A percentile compares a stretch with the other conserved stretches of the same genome.
Conservation (phyloP, 441 rosid genomes). For the Breynia disticha region DNA sequence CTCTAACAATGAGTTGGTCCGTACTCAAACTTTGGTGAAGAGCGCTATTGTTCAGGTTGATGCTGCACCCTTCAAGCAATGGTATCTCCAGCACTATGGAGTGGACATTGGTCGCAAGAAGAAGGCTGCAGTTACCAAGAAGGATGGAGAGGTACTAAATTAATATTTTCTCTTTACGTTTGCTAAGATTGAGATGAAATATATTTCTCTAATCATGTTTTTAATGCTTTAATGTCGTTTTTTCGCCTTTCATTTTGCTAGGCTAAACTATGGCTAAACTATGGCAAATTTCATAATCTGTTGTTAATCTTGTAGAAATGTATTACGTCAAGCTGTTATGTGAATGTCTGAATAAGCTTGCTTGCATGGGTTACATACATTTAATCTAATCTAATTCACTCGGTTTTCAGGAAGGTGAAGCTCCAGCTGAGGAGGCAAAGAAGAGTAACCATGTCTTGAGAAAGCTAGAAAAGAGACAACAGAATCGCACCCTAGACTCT, state of each 20-base stretch:
- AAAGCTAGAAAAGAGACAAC: conserved; percentile 33
- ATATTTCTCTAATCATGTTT: too few relatives aligned
- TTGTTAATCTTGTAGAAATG: too few relatives aligned
- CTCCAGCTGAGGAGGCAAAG: conserved; percentile 32
- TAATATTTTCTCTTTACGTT: too few relatives aligned
- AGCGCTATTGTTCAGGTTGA: conserved; percentile 42
- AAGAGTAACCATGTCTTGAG: conserved; percentile 36
- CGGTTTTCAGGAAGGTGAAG: conserved; percentile 28
- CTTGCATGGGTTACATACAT: too few relatives aligned
- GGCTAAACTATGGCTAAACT: too few relatives aligned
- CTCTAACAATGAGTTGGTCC: conserved; percentile 45
- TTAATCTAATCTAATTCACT: background rate
- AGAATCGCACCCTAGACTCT: conserved; percentile 30
- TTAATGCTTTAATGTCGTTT: too few relatives aligned
- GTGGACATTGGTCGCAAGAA: conserved; percentile 48
- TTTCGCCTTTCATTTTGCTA: too few relatives aligned
- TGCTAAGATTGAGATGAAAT: too few relatives aligned
- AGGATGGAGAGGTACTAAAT: conserved; percentile 35
- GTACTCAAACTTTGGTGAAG: conserved; percentile 45
- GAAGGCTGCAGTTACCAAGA: conserved; percentile 31
- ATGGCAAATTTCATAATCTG: background rate
- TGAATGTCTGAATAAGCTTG: too few relatives aligned
- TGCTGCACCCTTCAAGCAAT: conserved; percentile 50
- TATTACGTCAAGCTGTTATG: too few relatives aligned
- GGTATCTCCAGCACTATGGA: conserved; percentile 46